These are phyloP conservation scores for Centaurea solstitialis DNA, from an alignment of 129 eudicot species.

Conservation along the genomic window DNA sequence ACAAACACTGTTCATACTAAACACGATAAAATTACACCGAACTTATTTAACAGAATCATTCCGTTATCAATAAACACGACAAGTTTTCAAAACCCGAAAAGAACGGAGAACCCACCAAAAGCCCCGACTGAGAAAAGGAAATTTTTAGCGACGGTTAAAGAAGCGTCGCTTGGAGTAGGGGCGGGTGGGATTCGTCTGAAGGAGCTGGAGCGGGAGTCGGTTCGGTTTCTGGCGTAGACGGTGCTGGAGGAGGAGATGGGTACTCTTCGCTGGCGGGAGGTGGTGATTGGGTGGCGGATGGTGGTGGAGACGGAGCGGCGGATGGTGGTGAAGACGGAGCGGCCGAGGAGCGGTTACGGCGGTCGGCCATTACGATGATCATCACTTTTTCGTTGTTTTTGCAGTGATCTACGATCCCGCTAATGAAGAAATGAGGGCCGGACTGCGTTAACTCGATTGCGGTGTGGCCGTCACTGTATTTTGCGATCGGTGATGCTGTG, in stretches of 20 bases:
- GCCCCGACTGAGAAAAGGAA: conserved; percentile 41
- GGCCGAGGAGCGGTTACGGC: conserved; percentile 34
- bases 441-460: conserved; percentile 30
- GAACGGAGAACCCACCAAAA: conserved; percentile 46
- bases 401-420: conserved; percentile 43
- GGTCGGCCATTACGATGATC: conserved; percentile 40
- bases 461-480: conserved; percentile 36
- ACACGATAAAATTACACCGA: conserved; percentile 19
- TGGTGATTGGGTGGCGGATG: conserved; percentile 38
- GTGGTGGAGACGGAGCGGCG: conserved; percentile 36
- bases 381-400: conserved; percentile 31
- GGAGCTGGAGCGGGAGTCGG: conserved; percentile 53
- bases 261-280: conserved; percentile 36
- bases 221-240: conserved; percentile 34
- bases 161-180: conserved; percentile 39
- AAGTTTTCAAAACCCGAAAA: conserved; percentile 37
- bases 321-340: conserved; percentile 36
- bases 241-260: conserved; percentile 40
- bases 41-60: conserved; percentile 32
- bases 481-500: conserved; percentile 34
- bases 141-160: conserved; percentile 21
- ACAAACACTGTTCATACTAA: conserved; percentile 7
- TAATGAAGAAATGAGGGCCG: conserved; percentile 45
- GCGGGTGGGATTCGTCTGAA: conserved; percentile 11
- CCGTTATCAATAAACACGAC: background rate